A percentile compares a stretch with the other conserved stretches of the same genome.
phyloP scores from a whole-genome alignment of 2,329 filamentous ascomycete species.

The Aurifilum marmelostoma region DNA sequence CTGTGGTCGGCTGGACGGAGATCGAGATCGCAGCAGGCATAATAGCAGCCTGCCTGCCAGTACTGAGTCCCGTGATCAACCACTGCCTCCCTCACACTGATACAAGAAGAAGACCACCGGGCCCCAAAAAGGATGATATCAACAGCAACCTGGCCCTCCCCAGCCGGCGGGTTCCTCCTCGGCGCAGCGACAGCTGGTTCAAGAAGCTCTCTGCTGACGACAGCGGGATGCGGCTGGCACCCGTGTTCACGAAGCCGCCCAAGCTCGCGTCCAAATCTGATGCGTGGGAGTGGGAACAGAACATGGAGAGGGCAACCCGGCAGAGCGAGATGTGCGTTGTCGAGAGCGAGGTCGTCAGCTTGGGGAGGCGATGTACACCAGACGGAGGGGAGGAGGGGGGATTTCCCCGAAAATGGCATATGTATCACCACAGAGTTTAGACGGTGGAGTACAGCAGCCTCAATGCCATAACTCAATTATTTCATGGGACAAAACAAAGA shows the following conservation, averaged over 20 bases:
- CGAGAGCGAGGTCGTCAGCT: slow-evolving; percentile 11
- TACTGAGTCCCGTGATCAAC: slow-evolving; percentile 50
- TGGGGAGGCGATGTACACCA: background rate
- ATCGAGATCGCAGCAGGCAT: slow-evolving; percentile 56
- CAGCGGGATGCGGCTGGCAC: slow-evolving; percentile 7
- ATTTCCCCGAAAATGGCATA: slow-evolving; percentile 7
- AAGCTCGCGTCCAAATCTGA: slow-evolving; percentile 13
- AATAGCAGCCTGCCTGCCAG: slow-evolving; percentile 57
- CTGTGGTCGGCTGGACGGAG: slow-evolving; percentile 50
- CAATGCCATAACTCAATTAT: background rate
- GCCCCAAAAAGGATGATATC: slow-evolving; percentile 39
- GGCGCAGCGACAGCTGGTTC: background rate
- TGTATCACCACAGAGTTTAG: slow-evolving; percentile 15
- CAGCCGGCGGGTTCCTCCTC: background rate
- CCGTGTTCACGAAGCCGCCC: slow-evolving; percentile 20
- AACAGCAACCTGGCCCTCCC: slow-evolving; percentile 12
- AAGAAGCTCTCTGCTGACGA: slow-evolving; percentile 24
- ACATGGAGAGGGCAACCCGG: slow-evolving; percentile 4
- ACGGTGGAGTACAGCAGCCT: slow-evolving; percentile 5
- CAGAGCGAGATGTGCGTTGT: slow-evolving; percentile 3
- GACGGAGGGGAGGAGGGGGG: background rate
- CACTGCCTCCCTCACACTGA: slow-evolving; percentile 36
- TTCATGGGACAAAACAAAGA: no score
- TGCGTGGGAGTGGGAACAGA: slow-evolving; percentile 9
- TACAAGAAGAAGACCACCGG: no score